A percentile compares a stretch with the other conserved stretches of the same genome.
Evolutionary conservation across 2,329 filamentous ascomycete genomes (phyloP).

Genomic region (Laburnicola sp.): DNA sequence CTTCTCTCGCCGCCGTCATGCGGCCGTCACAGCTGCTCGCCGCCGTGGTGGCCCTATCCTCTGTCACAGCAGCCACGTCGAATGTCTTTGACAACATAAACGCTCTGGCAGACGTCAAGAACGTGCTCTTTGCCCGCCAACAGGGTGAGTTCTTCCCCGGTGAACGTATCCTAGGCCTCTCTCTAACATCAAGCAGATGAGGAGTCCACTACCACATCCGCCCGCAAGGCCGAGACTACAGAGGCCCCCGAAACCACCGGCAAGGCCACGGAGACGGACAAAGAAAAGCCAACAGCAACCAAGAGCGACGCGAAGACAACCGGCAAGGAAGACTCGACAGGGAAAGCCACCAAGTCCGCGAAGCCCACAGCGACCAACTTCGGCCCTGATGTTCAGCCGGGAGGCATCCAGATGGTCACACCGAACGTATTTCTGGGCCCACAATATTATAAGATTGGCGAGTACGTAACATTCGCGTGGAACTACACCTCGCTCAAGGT

Average conservation of each 20-base stretch:
- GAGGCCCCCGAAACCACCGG: slow-evolving; percentile 15
- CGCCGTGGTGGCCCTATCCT: slow-evolving; percentile 43
- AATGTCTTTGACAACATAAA: slow-evolving; percentile 38
- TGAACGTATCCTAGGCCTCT: not conserved
- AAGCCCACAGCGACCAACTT: slow-evolving; percentile 44
- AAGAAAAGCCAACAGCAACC: slow-evolving; percentile 20
- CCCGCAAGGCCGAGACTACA: slow-evolving; percentile 8
- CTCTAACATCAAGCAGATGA: slow-evolving; percentile 9
- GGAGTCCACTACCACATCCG: slow-evolving; percentile 11
- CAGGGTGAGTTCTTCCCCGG: slow-evolving; percentile 31
- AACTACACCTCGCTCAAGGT: slow-evolving; percentile 68
- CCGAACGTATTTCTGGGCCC: slow-evolving; percentile 55
- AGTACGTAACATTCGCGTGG: slow-evolving; percentile 66
- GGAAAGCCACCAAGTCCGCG: slow-evolving; percentile 22
- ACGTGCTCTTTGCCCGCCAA: slow-evolving; percentile 38
- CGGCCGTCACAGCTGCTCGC: slow-evolving; percentile 45
- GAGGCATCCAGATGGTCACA: slow-evolving; percentile 65
- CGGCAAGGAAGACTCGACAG: slow-evolving; percentile 22
- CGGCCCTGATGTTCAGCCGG: slow-evolving; percentile 58
- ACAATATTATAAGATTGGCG: slow-evolving; percentile 66
- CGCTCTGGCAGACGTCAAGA: slow-evolving; percentile 31
- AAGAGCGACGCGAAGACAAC: slow-evolving; percentile 16
- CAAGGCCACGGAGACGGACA: slow-evolving; percentile 17
- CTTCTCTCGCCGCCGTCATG: slow-evolving; percentile 28
- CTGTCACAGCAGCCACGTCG: slow-evolving; percentile 39